Evolutionary conservation across 768 basidiomycete species (phyloP).

Genomic region (Boletus rubropictus): DNA sequence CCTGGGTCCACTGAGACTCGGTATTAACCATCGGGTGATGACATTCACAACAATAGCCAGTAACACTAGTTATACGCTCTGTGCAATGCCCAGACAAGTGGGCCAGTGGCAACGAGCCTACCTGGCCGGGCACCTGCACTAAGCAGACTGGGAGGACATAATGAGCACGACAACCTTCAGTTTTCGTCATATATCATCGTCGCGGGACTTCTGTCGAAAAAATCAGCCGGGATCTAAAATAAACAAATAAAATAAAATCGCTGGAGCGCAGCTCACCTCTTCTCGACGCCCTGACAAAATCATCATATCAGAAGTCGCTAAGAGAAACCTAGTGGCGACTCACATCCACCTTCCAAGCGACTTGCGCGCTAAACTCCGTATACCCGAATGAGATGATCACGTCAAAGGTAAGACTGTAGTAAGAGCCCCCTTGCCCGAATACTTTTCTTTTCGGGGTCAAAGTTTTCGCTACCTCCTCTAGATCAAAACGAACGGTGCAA

Average conservation of each 20-base stretch:
- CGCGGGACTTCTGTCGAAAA: background rate
- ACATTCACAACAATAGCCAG: background rate
- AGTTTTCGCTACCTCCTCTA: slow-evolving; percentile 1
- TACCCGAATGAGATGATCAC: slow-evolving; percentile 15
- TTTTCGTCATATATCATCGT: slow-evolving; percentile 3
- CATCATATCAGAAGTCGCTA: background rate
- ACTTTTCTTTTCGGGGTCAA: background rate
- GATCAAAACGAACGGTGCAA: slow-evolving; percentile 6
- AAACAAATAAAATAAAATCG: no score
- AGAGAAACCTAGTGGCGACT: background rate
- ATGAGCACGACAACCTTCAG: background rate
- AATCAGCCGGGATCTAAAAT: background rate
- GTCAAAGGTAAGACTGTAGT: slow-evolving; percentile 1
- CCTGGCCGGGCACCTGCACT: background rate
- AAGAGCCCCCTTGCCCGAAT: background rate
- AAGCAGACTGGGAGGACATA: background rate
- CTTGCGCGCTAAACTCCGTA: slow-evolving; percentile 24
- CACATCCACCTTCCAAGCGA: slow-evolving; percentile 11
- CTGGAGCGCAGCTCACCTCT: background rate
- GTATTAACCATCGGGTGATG: background rate
- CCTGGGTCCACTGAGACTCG: no score
- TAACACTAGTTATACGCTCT: background rate
- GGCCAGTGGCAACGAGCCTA: background rate
- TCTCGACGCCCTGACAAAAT: slow-evolving; percentile 7
- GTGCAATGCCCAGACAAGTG: background rate